These are phyloP conservation scores for Termitomyces sp. DNA, from an alignment of 768 basidiomycete genomes.

Conservation along the genomic window DNA sequence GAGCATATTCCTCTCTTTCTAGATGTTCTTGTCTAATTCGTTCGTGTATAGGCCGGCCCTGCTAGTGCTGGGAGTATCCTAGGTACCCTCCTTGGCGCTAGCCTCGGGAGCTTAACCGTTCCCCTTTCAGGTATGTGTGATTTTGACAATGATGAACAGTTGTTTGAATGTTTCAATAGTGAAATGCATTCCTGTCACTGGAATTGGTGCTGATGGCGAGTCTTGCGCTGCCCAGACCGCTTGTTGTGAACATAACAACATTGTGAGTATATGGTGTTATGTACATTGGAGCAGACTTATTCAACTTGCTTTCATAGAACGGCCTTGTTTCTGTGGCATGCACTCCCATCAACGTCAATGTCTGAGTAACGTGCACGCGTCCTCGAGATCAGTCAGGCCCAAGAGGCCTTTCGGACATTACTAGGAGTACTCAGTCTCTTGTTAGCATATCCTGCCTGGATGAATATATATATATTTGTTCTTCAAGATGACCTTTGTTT, in stretches of 20 bases:
- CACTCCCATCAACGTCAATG: background rate
- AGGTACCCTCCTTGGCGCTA: background rate
- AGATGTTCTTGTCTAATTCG: background rate
- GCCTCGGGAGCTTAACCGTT: background rate
- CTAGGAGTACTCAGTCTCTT: too few relatives aligned
- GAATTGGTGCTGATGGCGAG: background rate
- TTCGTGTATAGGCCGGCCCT: background rate
- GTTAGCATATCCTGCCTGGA: too few relatives aligned
- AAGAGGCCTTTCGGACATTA: background rate
- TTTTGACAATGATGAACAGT: background rate
- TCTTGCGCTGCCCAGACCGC: background rate
- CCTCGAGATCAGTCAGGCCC: too few relatives aligned
- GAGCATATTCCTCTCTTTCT: too few relatives aligned
- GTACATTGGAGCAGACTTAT: background rate
- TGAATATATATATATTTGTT: too few relatives aligned
- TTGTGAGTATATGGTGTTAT: background rate
- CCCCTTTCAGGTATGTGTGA: background rate
- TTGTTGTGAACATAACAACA: background rate
- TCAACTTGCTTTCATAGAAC: background rate
- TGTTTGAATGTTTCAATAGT: background rate
- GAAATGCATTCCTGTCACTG: background rate
- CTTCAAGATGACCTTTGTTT: too few relatives aligned
- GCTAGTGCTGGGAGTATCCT: background rate
- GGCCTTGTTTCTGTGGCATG: background rate
- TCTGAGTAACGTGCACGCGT: background rate